Evolutionary conservation across 2,329 filamentous ascomycete species (phyloP).

Genomic region (Aureobasidium subglaciale): DNA sequence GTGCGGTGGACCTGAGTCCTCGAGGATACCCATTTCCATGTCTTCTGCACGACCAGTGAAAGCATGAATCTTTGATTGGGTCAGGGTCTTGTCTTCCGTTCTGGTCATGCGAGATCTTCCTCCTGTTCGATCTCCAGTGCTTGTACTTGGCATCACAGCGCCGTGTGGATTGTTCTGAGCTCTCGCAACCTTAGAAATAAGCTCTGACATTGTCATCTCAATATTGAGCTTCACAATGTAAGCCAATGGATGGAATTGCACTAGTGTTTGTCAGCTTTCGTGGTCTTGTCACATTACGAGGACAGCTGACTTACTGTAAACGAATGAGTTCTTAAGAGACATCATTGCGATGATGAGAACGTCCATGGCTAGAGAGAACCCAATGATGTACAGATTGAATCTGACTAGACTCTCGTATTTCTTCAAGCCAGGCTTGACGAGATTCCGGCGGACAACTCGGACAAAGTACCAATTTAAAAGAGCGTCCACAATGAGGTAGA

Average conservation of each 20-base stretch:
- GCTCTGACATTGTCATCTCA: conserved; percentile 47
- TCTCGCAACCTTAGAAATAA: conserved; percentile 37
- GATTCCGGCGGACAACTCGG: conserved; percentile 39
- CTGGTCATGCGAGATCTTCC: conserved; percentile 1
- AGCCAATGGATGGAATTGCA: conserved; percentile 42
- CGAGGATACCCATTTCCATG: conserved; percentile 5
- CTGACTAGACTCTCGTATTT: conserved; percentile 46
- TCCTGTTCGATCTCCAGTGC: not conserved
- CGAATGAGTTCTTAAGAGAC: conserved; percentile 40
- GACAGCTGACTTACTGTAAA: conserved; percentile 26
- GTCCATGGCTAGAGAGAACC: conserved; percentile 46
- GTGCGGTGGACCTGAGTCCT: conserved; percentile 6
- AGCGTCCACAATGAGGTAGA: conserved; percentile 33
- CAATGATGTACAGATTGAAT: conserved; percentile 46
- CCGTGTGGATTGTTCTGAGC: conserved; percentile 5
- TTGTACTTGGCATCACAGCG: not conserved
- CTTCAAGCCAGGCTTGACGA: conserved; percentile 42
- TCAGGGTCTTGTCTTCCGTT: conserved; percentile 6
- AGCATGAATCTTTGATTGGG: conserved; percentile 5
- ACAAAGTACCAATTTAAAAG: conserved; percentile 34
- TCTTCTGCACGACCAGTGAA: conserved; percentile 5
- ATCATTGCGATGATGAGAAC: conserved; percentile 41
- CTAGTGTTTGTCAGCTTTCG: not conserved
- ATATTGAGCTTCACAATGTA: conserved; percentile 46
- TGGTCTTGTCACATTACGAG: not conserved